Conservation (phyloP, 139 green algal genomes). For the Parachlorella kessleri region DNA sequence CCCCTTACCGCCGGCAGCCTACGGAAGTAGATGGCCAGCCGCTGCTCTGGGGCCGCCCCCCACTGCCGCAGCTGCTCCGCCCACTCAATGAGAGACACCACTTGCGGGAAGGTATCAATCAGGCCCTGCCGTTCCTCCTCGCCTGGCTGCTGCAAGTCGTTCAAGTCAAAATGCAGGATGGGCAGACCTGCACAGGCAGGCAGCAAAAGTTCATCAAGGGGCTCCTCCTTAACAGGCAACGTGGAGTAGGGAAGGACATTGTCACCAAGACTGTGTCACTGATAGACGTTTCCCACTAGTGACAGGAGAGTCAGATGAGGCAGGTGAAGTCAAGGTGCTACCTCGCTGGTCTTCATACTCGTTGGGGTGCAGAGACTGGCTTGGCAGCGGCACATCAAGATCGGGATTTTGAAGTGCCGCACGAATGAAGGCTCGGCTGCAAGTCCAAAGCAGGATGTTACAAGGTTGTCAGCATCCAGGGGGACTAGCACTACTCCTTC, state of each 20-base stretch:
- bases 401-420: background rate
- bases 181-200: background rate
- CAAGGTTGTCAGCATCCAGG: background rate
- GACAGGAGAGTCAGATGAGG: background rate
- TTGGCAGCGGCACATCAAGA: background rate
- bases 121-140: conserved; percentile 14
- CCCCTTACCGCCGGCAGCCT: conserved; percentile 11
- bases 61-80: conserved; percentile 31
- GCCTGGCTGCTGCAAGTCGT: conserved; percentile 1
- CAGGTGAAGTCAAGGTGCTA: background rate
- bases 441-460: background rate
- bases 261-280: background rate
- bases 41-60: conserved; percentile 22
- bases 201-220: too few species aligned
- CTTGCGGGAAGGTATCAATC: conserved; percentile 4
- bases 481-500: too few species aligned
- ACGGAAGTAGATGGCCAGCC: conserved; percentile 30
- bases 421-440: conserved; percentile 24
- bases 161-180: conserved; percentile 20
- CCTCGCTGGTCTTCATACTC: background rate
- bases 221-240: too few species aligned
- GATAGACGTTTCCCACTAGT: too few species aligned
- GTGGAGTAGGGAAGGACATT: background rate
- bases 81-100: conserved; percentile 44
- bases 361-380: background rate